Percentiles rank a stretch among this genome's conserved stretches.
These are phyloP conservation scores for Fusarium longipes DNA, from an alignment of 2,329 filamentous ascomycete genomes.

Conservation along the genomic window DNA sequence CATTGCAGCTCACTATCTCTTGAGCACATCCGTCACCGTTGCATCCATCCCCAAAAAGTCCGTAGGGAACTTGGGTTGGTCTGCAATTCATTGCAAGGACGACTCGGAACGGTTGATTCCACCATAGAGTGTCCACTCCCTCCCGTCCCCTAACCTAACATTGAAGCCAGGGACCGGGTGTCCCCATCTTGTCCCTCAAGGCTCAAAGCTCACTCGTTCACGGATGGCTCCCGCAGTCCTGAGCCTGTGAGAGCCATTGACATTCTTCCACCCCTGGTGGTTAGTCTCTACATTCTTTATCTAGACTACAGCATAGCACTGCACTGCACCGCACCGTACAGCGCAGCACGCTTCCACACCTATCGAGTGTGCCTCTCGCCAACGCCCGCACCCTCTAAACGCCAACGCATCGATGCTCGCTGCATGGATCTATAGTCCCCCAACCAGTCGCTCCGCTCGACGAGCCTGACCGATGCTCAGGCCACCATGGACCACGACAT, in stretches of 20 bases:
- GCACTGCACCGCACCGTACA: background rate
- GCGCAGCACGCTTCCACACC: conserved; percentile 36
- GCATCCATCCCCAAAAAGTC: conserved; percentile 23
- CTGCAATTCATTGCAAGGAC: conserved; percentile 3
- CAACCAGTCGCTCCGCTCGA: conserved; percentile 56
- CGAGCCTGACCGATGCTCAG: conserved; percentile 58
- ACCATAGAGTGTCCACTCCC: conserved; percentile 34
- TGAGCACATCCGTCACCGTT: conserved; percentile 36
- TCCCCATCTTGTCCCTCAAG: conserved; percentile 35
- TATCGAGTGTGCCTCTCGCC: conserved; percentile 40
- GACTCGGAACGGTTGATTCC: conserved; percentile 30
- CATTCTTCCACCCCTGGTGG: conserved; percentile 32
- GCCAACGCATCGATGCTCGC: conserved; percentile 62
- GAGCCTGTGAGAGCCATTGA: conserved; percentile 37
- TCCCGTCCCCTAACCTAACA: conserved; percentile 31
- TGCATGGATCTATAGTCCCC: conserved; percentile 58
- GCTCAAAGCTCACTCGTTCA: conserved; percentile 33
- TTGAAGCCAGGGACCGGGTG: conserved; percentile 31
- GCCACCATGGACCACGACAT: conserved; percentile 61
- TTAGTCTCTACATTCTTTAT: background rate
- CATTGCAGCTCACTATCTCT: conserved; percentile 29
- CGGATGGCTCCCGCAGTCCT: conserved; percentile 32
- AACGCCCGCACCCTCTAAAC: conserved; percentile 50
- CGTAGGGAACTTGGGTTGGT: background rate
- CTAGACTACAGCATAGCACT: background rate